phyloP scores from a whole-genome alignment of 768 basidiomycete species.

The Macrolepiota fuliginosa region DNA sequence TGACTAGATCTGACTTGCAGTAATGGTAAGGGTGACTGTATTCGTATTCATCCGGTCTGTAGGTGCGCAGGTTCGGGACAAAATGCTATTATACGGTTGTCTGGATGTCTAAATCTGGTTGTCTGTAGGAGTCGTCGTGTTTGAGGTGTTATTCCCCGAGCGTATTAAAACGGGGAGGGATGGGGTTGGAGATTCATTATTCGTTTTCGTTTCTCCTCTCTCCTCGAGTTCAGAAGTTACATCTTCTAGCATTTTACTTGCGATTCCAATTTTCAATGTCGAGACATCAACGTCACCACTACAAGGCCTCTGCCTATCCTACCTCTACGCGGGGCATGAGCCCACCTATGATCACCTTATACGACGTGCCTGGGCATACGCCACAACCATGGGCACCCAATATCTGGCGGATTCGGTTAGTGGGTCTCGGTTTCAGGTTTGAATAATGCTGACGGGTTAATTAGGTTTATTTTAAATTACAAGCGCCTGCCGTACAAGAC shows the following conservation, averaged over 20 bases:
- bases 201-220: background rate
- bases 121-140: background rate
- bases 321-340: background rate
- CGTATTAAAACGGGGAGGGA: background rate
- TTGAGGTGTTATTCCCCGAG: background rate
- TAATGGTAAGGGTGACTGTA: background rate
- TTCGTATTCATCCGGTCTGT: background rate
- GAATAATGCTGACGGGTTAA: slow-evolving; percentile 4
- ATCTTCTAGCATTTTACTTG: background rate
- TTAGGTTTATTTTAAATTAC: slow-evolving; percentile 72
- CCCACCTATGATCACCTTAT: slow-evolving; percentile 56
- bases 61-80: too few species aligned
- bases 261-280: background rate
- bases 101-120: background rate
- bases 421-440: background rate
- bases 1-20: slow-evolving; percentile 12
- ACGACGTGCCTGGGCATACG: slow-evolving; percentile 60
- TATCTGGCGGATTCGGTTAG: slow-evolving; percentile 67
- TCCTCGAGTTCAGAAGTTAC: background rate
- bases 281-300: slow-evolving; percentile 4
- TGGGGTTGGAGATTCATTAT: background rate
- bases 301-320: slow-evolving; percentile 1
- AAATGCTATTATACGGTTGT: slow-evolving; percentile 3
- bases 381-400: slow-evolving; percentile 77
- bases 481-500: slow-evolving; percentile 72